These are phyloP conservation scores for Candida caryicola DNA, from an alignment of 805 yeast species.

Conservation along the genomic window DNA sequence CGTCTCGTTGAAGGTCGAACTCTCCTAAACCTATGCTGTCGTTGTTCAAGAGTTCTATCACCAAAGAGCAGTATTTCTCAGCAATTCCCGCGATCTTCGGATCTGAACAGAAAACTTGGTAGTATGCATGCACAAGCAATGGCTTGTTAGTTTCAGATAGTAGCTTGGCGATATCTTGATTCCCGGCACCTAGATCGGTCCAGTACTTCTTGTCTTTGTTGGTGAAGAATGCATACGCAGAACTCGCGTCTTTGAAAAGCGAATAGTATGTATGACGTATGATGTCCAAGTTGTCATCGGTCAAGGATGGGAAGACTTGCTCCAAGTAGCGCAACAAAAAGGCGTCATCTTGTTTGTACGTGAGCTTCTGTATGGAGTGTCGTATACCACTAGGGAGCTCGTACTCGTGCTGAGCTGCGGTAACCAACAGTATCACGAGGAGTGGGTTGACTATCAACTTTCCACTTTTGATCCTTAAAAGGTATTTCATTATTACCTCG, in stretches of 20 bases:
- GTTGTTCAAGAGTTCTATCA: constrained; percentile 1
- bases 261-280: constrained; percentile 4
- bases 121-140: not conserved
- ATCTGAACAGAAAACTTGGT: not conserved
- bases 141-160: not conserved
- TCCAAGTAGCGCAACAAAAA: constrained; percentile 9
- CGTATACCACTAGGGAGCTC: constrained; percentile 8
- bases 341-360: not conserved
- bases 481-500: constrained; percentile 6
- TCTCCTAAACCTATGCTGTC: not conserved
- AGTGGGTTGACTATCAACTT: constrained; percentile 13
- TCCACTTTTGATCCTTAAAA: constrained; percentile 11
- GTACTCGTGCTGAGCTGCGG: not conserved
- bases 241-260: not conserved
- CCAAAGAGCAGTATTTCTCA: constrained; percentile 7
- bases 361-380: not conserved
- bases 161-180: constrained; percentile 5
- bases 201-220: constrained; percentile 10
- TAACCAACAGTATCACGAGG: constrained; percentile 9
- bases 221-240: constrained; percentile 4
- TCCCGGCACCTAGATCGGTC: constrained; percentile 3
- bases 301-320: constrained; percentile 6
- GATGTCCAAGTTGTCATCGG: not conserved
- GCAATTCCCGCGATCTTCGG: not conserved
- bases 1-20: constrained; percentile 1